Conservation (phyloP, 2,329 filamentous ascomycete genomes). For the Aspergillus fumigatiaffinis region DNA sequence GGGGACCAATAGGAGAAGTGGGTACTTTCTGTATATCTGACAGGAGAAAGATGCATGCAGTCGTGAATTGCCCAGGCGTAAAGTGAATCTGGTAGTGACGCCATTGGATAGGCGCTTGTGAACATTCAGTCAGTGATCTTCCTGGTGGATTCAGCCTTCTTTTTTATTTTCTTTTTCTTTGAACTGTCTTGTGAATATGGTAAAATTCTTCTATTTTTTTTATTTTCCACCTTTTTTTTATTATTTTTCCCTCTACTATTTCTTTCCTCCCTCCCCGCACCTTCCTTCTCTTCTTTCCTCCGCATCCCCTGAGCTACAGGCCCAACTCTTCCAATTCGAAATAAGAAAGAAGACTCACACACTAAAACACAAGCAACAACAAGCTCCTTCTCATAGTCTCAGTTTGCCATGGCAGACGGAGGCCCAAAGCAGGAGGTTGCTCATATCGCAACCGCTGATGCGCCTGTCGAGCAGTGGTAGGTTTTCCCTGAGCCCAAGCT, state of each 20-base stretch:
- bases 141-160: neutral
- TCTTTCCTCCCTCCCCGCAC: constrained; percentile 2
- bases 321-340: neutral
- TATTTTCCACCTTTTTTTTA: constrained; percentile 1
- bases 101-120: neutral
- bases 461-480: constrained; percentile 9
- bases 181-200: neutral
- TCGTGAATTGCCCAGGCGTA: neutral
- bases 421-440: constrained; percentile 5
- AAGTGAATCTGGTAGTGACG: neutral
- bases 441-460: constrained; percentile 3
- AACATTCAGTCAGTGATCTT: neutral
- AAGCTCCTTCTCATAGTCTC: neutral
- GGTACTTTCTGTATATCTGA: neutral
- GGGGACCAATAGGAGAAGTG: neutral
- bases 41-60: neutral
- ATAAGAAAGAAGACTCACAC: neutral
- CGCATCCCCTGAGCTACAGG: neutral
- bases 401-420: constrained; percentile 11
- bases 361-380: neutral
- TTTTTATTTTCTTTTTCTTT: neutral
- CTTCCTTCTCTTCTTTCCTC: constrained; percentile 3
- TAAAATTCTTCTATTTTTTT: neutral
- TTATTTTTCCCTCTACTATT: neutral
- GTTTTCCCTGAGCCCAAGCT: neutral